Evolutionary conservation across 495 filamentous ascomycete species (phyloP).

Genomic region (Immersiella caudata): DNA sequence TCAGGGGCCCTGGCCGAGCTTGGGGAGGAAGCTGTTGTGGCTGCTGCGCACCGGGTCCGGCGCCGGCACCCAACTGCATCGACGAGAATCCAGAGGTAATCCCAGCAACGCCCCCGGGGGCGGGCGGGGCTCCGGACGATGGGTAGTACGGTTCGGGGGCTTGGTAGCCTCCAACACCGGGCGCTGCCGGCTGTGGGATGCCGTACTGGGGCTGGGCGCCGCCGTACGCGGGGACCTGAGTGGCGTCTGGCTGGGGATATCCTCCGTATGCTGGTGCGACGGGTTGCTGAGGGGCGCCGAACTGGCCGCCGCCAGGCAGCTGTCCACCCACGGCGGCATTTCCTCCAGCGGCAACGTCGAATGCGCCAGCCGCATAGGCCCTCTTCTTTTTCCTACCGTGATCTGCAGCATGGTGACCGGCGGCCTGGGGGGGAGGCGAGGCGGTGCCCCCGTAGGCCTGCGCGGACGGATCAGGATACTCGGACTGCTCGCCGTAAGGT

Average conservation of each 20-base stretch:
- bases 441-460: constrained; percentile 42
- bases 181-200: constrained; percentile 45
- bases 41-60: constrained; percentile 41
- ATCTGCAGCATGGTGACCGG: constrained; percentile 47
- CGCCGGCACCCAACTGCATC: constrained; percentile 69
- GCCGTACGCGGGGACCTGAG: constrained; percentile 57
- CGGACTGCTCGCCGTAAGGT: constrained; percentile 56
- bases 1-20: constrained; percentile 62
- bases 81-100: constrained; percentile 83
- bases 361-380: constrained; percentile 90
- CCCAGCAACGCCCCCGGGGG: constrained; percentile 62
- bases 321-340: constrained; percentile 69
- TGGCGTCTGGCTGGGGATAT: constrained; percentile 62
- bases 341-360: constrained; percentile 86
- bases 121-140: constrained; percentile 47
- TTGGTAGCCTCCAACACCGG: constrained; percentile 60
- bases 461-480: constrained; percentile 41
- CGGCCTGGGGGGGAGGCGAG: constrained; percentile 43
- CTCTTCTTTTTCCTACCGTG: constrained; percentile 78
- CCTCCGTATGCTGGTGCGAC: constrained; percentile 54
- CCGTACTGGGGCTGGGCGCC: constrained; percentile 52
- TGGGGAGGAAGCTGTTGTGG: constrained; percentile 57
- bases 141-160: constrained; percentile 68
- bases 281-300: constrained; percentile 39
- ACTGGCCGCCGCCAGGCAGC: constrained; percentile 39